Evolutionary conservation across 2,329 filamentous ascomycete species (phyloP).

Genomic region (Periconia macrospinosa): DNA sequence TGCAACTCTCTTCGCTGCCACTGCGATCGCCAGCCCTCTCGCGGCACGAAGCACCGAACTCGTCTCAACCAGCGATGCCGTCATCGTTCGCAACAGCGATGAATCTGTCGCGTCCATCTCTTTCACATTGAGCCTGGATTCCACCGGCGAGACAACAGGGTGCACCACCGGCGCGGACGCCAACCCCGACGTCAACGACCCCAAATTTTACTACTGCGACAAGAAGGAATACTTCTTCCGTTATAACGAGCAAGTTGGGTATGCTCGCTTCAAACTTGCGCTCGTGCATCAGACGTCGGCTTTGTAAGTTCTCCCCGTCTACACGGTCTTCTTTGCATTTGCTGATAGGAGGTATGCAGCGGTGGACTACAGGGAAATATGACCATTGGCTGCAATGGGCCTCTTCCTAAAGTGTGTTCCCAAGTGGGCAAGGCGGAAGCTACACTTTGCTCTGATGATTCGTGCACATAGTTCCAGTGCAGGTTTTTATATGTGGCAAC

Average conservation of each 20-base stretch:
- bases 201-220: slow-evolving; percentile 1
- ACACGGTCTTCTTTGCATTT: background rate
- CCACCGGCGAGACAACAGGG: background rate
- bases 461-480: too few species aligned
- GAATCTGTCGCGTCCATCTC: background rate
- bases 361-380: slow-evolving; percentile 1
- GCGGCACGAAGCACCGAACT: background rate
- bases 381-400: slow-evolving; percentile 2
- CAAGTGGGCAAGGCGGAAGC: background rate
- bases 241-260: background rate
- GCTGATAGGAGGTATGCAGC: background rate
- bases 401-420: background rate
- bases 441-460: slow-evolving; percentile 1
- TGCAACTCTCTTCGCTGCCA: background rate
- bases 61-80: background rate
- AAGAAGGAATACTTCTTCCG: slow-evolving; percentile 1
- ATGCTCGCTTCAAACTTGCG: slow-evolving; percentile 1
- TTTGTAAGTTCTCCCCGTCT: background rate
- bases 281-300: background rate
- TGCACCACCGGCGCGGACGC: slow-evolving; percentile 1
- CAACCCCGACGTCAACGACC: background rate
- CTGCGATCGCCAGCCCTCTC: background rate
- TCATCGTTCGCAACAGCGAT: background rate
- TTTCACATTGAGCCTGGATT: background rate
- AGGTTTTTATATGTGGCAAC: too few species aligned